Evolutionary conservation across 2,329 filamentous ascomycete genomes (phyloP).

Genomic region (Plenodomus tracheiphilus): DNA sequence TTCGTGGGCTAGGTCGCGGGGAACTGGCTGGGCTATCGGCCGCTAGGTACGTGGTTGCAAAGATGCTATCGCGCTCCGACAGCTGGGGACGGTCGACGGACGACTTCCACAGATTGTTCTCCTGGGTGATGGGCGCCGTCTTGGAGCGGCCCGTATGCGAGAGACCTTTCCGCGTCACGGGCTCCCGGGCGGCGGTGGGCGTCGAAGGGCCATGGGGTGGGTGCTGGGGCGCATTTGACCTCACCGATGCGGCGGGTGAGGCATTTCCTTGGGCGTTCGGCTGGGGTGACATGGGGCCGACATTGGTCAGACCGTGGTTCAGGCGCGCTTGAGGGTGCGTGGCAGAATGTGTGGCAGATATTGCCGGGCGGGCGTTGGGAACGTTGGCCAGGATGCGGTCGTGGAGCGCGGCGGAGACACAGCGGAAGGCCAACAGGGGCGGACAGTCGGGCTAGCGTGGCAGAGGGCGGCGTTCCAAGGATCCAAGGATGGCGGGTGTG

Average conservation of each 20-base stretch:
- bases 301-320: slow-evolving; percentile 45
- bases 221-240: slow-evolving; percentile 36
- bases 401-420: slow-evolving; percentile 26
- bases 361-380: slow-evolving; percentile 26
- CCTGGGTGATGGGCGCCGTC: slow-evolving; percentile 41
- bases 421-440: slow-evolving; percentile 23
- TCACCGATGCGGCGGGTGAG: slow-evolving; percentile 48
- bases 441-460: slow-evolving; percentile 13
- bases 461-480: slow-evolving; percentile 18
- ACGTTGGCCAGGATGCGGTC: slow-evolving; percentile 24
- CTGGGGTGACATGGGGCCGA: slow-evolving; percentile 48
- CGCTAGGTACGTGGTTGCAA: slow-evolving; percentile 63
- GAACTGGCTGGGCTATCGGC: slow-evolving; percentile 53
- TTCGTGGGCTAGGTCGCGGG: slow-evolving; percentile 36
- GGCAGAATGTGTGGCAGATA: slow-evolving; percentile 40
- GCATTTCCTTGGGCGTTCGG: slow-evolving; percentile 43
- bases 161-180: slow-evolving; percentile 39
- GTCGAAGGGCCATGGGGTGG: slow-evolving; percentile 25
- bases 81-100: slow-evolving; percentile 55
- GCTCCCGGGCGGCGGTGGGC: slow-evolving; percentile 16
- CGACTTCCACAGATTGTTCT: slow-evolving; percentile 39
- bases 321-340: slow-evolving; percentile 28
- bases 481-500: slow-evolving; percentile 8
- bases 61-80: slow-evolving; percentile 66
- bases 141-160: slow-evolving; percentile 44